phyloP scores from a whole-genome alignment of 352 stramenopile genomes.

The Phytophthora kernoviae region DNA sequence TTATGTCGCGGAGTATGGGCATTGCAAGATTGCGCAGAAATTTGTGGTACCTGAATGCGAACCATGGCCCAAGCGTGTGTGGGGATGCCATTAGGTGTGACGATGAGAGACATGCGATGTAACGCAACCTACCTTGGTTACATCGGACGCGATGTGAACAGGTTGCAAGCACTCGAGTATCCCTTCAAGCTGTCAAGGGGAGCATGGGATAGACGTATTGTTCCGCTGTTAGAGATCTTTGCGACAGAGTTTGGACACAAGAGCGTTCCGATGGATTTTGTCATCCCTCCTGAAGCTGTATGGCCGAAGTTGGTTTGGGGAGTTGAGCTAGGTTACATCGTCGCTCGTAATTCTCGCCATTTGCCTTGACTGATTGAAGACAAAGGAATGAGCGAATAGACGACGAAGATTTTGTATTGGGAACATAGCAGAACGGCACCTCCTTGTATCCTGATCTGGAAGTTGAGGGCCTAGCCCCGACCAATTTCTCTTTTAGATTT shows the following conservation, averaged over 20 bases:
- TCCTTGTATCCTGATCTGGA: no score
- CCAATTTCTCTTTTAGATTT: no score
- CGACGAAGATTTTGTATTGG: no score
- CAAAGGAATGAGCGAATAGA: no score
- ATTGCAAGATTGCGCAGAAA: constrained; percentile 21
- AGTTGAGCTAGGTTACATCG: not conserved
- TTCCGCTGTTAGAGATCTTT: not conserved
- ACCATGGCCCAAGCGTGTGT: constrained; percentile 38
- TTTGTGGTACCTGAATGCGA: constrained; percentile 29
- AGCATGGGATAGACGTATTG: not conserved
- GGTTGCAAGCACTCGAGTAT: constrained; percentile 32
- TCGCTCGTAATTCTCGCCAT: not conserved
- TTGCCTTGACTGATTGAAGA: not conserved
- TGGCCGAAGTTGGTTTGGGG: constrained; percentile 83
- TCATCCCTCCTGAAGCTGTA: constrained; percentile 58
- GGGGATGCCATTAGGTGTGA: constrained; percentile 13
- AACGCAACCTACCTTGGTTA: constrained; percentile 33
- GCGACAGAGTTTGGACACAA: not conserved
- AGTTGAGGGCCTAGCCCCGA: no score
- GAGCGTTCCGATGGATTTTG: constrained; percentile 68
- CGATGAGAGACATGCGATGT: constrained; percentile 12
- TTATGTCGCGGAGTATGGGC: constrained; percentile 33
- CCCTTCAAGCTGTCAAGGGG: not conserved
- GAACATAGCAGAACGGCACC: no score
- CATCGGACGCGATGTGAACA: constrained; percentile 22